Conservation (phyloP, 2,329 filamentous ascomycete genomes). For the Colletotrichum falcatum region DNA sequence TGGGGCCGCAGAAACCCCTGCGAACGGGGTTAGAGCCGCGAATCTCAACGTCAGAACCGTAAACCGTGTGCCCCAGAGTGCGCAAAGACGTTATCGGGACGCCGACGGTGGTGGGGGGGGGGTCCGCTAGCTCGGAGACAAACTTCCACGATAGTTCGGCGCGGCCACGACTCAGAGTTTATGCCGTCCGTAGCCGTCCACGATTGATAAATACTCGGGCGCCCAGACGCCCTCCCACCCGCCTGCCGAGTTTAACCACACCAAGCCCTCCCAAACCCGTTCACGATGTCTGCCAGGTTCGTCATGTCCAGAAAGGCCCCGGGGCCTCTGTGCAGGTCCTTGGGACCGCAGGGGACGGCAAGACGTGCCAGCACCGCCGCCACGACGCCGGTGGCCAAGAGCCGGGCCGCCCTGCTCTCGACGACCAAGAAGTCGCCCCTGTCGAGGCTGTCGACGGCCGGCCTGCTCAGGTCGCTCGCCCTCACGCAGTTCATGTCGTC, state of each 20-base stretch:
- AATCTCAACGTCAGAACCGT: not conserved
- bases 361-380: conserved; percentile 32
- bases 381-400: conserved; percentile 27
- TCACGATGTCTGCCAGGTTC: conserved; percentile 31
- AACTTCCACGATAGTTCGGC: conserved; percentile 26
- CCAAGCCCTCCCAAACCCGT: not conserved
- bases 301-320: conserved; percentile 14
- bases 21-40: conserved; percentile 28
- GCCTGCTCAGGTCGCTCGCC: conserved; percentile 24
- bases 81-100: conserved; percentile 21
- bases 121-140: conserved; percentile 9
- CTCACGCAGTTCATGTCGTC: conserved; percentile 35
- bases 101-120: conserved; percentile 12
- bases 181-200: conserved; percentile 38
- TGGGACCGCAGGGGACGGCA: conserved; percentile 19
- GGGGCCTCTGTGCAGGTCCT: conserved; percentile 24
- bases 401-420: not conserved
- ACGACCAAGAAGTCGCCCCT: conserved; percentile 22
- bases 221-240: conserved; percentile 1
- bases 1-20: conserved; percentile 21
- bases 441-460: conserved; percentile 20
- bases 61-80: not conserved
- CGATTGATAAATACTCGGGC: conserved; percentile 28
- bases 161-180: conserved; percentile 23
- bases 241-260: not conserved